A percentile compares a stretch with the other conserved stretches of the same genome.
Evolutionary conservation across 2,329 filamentous ascomycete species (phyloP).

Genomic region (Colletotrichum eremochloae): DNA sequence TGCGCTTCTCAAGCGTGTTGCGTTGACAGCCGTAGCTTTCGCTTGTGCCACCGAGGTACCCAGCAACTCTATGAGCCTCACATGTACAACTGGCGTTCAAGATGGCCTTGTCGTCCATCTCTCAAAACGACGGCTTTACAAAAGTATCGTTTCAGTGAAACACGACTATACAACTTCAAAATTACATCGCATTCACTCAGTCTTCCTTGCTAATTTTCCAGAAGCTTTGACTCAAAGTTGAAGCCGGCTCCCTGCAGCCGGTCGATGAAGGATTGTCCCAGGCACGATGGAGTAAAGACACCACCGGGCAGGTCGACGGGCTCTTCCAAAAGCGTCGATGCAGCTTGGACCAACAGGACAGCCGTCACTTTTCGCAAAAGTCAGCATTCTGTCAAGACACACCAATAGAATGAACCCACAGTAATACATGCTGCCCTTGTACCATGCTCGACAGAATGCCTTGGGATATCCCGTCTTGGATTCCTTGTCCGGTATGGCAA

Average conservation of each 20-base stretch:
- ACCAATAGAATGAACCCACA: constrained; percentile 59
- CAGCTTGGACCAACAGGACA: constrained; percentile 73
- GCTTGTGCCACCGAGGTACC: not conserved
- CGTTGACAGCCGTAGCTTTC: not conserved
- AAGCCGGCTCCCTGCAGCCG: constrained; percentile 72
- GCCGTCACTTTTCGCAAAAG: constrained; percentile 69
- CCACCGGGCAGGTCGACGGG: constrained; percentile 73
- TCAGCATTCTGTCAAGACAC: constrained; percentile 2
- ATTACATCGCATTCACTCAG: not conserved
- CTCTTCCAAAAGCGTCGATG: constrained; percentile 74
- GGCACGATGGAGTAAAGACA: constrained; percentile 77
- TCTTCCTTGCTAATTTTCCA: constrained; percentile 46
- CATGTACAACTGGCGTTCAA: not conserved
- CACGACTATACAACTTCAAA: constrained; percentile 30
- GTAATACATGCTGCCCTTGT: constrained; percentile 74
- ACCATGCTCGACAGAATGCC: constrained; percentile 68
- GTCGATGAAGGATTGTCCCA: constrained; percentile 77
- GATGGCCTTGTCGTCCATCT: not conserved
- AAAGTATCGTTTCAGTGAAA: not conserved
- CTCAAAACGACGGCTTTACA: not conserved
- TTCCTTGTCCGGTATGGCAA: constrained; percentile 73
- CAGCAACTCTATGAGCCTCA: not conserved
- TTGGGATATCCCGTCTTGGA: constrained; percentile 56
- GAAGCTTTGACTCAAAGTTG: constrained; percentile 68
- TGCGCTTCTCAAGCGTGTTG: not conserved